Conservation (phyloP, 2,329 filamentous ascomycete species). For the Arthrocladium fulminans region DNA sequence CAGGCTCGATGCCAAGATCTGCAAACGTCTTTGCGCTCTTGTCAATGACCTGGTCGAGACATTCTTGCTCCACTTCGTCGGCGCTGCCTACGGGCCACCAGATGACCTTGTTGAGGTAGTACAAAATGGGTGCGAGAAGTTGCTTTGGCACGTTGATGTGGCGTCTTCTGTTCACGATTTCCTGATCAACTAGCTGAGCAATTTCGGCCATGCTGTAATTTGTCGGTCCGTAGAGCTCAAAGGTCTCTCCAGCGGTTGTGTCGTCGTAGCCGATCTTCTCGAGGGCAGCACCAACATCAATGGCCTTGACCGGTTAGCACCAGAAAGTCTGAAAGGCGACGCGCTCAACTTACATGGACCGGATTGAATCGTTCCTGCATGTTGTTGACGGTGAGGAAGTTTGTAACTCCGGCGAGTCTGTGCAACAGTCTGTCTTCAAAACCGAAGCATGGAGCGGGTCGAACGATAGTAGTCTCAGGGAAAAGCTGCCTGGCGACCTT, state of each 20-base stretch:
- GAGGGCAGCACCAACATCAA: conserved; percentile 81
- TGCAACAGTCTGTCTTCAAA: conserved; percentile 89
- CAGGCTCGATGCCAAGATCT: conserved; percentile 82
- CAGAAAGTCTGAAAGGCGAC: neutral
- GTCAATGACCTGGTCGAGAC: conserved; percentile 87
- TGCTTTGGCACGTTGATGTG: conserved; percentile 85
- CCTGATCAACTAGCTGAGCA: conserved; percentile 74
- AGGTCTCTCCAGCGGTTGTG: conserved; percentile 80
- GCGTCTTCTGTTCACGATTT: conserved; percentile 81
- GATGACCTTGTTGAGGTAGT: conserved; percentile 66
- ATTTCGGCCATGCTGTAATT: conserved; percentile 87
- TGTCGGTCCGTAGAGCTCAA: conserved; percentile 86
- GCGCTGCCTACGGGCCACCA: conserved; percentile 78
- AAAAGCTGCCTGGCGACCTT: conserved; percentile 77
- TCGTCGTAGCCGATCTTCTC: conserved; percentile 89
- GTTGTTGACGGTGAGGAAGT: conserved; percentile 82
- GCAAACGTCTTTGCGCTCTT: conserved; percentile 87
- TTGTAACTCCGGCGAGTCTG: conserved; percentile 68
- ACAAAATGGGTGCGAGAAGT: conserved; percentile 65
- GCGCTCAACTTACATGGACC: conserved; percentile 61
- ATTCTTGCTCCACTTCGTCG: conserved; percentile 85
- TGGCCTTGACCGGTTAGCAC: conserved; percentile 50
- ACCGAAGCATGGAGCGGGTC: conserved; percentile 86
- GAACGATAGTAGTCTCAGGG: conserved; percentile 93
- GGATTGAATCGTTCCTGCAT: conserved; percentile 87